These are phyloP conservation scores for Mucuna pruriens DNA, from an alignment of 306 rosid species.

Conservation along the genomic window DNA sequence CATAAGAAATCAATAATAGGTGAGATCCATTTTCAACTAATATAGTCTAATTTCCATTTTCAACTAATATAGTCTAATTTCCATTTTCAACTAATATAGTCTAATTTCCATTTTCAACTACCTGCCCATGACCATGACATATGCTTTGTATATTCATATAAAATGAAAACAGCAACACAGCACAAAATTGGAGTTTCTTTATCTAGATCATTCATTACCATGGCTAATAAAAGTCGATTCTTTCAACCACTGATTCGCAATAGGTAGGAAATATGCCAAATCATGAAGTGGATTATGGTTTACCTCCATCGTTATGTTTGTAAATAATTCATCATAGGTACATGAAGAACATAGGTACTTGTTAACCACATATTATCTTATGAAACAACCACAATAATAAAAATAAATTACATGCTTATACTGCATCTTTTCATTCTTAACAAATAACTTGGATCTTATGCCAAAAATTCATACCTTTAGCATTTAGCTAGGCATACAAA, in stretches of 20 bases:
- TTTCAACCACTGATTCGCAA: constrained; percentile 1
- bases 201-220: neutral
- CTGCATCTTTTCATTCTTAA: neutral
- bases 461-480: constrained; percentile 2
- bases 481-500: neutral
- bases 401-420: neutral
- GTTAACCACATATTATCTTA: neutral
- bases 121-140: neutral
- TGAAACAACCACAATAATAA: neutral
- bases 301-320: neutral
- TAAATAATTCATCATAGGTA: neutral
- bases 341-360: neutral
- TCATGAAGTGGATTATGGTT: neutral
- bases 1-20: neutral
- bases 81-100: neutral
- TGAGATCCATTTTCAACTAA: too few species aligned
- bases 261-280: neutral
- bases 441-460: neutral
- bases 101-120: neutral
- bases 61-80: neutral
- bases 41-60: neutral
- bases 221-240: neutral
- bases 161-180: neutral
- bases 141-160: neutral
- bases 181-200: neutral